Base-by-base conservation (phyloP, 306 rosid genomes). In the Herpetospermum pedunculosum region DNA sequence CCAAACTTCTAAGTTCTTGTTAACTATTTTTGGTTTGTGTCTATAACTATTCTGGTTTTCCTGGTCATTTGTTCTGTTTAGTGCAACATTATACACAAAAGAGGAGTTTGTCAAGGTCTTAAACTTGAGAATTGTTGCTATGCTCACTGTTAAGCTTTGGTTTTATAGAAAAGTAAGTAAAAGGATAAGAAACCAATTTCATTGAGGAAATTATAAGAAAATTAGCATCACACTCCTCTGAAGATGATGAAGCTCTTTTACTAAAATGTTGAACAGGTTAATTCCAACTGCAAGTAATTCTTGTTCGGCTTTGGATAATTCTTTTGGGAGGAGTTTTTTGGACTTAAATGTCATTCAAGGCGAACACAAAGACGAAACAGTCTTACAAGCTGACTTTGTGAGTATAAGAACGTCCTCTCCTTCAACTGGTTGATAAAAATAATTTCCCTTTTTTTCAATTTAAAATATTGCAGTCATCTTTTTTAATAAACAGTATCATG, bases 311-410 rank as follows among this genome's bases (percentile, higher is more conserved):
- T 75, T 74, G 35, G 83, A 77, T 40, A 70, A 50, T 67, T 80
- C 88, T 26, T 83, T 77, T 23, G 91, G 88, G 38, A 83, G 88
- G 88, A 79, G 87, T 59, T 83, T 87, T 85, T 83, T 84, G 71
- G 75, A 87, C 76, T 77, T 87, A 77, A 87, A 83, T 38, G 68
- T 48, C 72, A 84, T 87, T 79, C 80, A 87, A 14, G 88, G 84
- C 8, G 87, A 81, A 79, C 71, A 83, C 70, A 83, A 73, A 72
- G 85, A 72, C 5, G 71, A 75, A 68, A 84, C 87, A 47, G 87
- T 87, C 57, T 18, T 87, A 52, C 88, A 79, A 74, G 88, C 88
- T 70, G 88, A 84, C 77, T 87, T 83, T 72, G 91, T 87, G 75
- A 84, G 91, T 77, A 68, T 50, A 38, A 9, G 38, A 58, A 28